Conservation (phyloP, 495 filamentous ascomycete genomes). For the Penicillium malachiteum region DNA sequence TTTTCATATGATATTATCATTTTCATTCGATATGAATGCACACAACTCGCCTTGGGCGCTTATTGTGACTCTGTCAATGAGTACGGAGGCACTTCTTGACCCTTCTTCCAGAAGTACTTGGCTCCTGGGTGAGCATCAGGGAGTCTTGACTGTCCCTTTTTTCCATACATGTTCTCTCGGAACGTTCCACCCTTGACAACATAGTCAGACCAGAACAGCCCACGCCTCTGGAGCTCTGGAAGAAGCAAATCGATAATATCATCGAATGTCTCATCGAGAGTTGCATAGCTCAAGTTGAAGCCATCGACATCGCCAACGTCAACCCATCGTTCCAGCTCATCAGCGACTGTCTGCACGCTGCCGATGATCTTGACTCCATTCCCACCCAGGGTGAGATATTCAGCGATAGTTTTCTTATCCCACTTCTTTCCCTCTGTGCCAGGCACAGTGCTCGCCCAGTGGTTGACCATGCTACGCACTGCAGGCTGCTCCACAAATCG, state of each 20-base stretch:
- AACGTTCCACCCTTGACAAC: slow-evolving; percentile 44
- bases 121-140: slow-evolving; percentile 45
- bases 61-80: slow-evolving; percentile 15
- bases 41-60: neutral
- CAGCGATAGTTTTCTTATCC: slow-evolving; percentile 61
- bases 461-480: slow-evolving; percentile 46
- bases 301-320: slow-evolving; percentile 61
- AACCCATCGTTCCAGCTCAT: slow-evolving; percentile 62
- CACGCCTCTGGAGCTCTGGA: slow-evolving; percentile 45
- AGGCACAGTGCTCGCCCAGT: slow-evolving; percentile 39
- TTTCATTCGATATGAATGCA: too few species aligned
- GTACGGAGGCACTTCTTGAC: slow-evolving; percentile 32
- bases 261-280: slow-evolving; percentile 60
- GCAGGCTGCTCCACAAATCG: slow-evolving; percentile 60
- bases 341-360: slow-evolving; percentile 55
- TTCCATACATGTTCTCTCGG: slow-evolving; percentile 43
- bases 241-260: slow-evolving; percentile 55
- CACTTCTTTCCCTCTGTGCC: slow-evolving; percentile 50
- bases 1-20: too few species aligned
- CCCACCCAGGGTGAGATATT: slow-evolving; percentile 61
- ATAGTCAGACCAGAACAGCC: slow-evolving; percentile 48
- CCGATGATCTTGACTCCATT: slow-evolving; percentile 56
- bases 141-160: slow-evolving; percentile 37
- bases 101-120: slow-evolving; percentile 45
- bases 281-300: slow-evolving; percentile 61